Conservation (phyloP, 495 filamentous ascomycete species). For the Parathielavia appendiculata region DNA sequence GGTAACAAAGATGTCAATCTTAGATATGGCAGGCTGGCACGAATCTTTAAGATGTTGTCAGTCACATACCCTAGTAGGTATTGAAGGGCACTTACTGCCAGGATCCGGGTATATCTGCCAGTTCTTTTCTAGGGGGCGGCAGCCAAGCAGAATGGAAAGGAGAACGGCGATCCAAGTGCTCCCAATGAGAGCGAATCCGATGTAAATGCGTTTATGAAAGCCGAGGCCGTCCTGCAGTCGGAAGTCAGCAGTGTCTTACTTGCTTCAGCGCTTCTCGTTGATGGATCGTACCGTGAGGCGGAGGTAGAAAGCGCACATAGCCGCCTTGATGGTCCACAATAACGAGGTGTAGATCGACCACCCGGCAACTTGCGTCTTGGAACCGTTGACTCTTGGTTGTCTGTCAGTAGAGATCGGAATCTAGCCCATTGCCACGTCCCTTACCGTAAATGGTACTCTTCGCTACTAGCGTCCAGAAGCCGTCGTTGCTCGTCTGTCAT, state of each 20-base stretch:
- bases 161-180: conserved; percentile 51
- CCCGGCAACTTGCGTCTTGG: conserved; percentile 55
- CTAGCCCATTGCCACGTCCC: neutral
- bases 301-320: conserved; percentile 57
- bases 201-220: conserved; percentile 46
- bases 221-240: conserved; percentile 40
- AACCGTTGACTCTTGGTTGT: conserved; percentile 45
- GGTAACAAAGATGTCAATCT: conserved; percentile 41
- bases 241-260: neutral
- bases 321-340: conserved; percentile 55
- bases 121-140: conserved; percentile 45
- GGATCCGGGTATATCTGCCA: conserved; percentile 56
- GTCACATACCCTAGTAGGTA: neutral
- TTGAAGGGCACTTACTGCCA: conserved; percentile 37
- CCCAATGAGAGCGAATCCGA: conserved; percentile 50
- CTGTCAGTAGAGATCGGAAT: neutral
- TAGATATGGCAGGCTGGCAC: conserved; percentile 49
- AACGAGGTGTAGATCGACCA: conserved; percentile 55
- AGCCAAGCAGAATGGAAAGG: conserved; percentile 50
- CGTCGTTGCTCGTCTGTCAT: conserved; percentile 52
- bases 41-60: conserved; percentile 27
- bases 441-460: conserved; percentile 45
- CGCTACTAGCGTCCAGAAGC: conserved; percentile 39
- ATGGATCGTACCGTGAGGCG: conserved; percentile 47
- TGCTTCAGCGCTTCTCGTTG: no score